These are phyloP conservation scores for Apiotrichum domesticum DNA, from an alignment of 1,284 basidiomycete species.

Conservation along the genomic window DNA sequence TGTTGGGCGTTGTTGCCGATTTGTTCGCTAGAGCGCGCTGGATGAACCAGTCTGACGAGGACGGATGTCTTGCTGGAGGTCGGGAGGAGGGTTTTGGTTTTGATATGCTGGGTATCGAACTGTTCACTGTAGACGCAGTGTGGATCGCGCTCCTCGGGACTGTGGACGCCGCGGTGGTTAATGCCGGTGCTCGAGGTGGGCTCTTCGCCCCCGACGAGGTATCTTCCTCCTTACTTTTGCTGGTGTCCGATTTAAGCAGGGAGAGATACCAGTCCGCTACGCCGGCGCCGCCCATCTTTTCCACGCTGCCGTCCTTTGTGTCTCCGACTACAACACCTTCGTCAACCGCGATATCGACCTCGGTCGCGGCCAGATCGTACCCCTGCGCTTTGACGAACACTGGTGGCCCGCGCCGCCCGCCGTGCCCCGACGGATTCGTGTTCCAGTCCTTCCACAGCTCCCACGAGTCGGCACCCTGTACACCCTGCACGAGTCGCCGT, in stretches of 20 bases:
- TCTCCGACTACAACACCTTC: not conserved
- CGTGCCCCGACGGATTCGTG: conserved; percentile 34
- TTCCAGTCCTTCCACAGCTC: conserved; percentile 37
- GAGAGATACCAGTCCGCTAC: conserved; percentile 36
- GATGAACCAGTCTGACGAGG: conserved; percentile 42
- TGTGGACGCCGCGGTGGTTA: too few relatives aligned
- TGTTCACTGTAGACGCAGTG: too few relatives aligned
- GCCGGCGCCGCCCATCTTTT: conserved; percentile 17
- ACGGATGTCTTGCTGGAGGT: not conserved
- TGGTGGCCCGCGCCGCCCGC: conserved; percentile 24
- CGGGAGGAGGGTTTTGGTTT: too few relatives aligned
- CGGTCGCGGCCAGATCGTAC: conserved; percentile 10
- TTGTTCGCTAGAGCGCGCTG: conserved; percentile 32
- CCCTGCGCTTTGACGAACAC: conserved; percentile 25
- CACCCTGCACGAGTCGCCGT: too few relatives aligned
- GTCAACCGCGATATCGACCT: conserved; percentile 17
- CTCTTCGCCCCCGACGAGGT: too few relatives aligned
- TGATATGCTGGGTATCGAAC: too few relatives aligned
- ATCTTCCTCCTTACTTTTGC: too few relatives aligned
- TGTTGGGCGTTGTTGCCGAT: conserved; percentile 3
- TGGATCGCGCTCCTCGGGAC: too few relatives aligned
- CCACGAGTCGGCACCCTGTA: conserved; percentile 8
- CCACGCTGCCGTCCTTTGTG: not conserved
- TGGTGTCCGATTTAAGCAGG: conserved; percentile 6
- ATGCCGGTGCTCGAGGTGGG: too few relatives aligned